These are phyloP conservation scores for Colletotrichum sp. DNA, from an alignment of 2,329 filamentous ascomycete genomes.

Conservation along the genomic window DNA sequence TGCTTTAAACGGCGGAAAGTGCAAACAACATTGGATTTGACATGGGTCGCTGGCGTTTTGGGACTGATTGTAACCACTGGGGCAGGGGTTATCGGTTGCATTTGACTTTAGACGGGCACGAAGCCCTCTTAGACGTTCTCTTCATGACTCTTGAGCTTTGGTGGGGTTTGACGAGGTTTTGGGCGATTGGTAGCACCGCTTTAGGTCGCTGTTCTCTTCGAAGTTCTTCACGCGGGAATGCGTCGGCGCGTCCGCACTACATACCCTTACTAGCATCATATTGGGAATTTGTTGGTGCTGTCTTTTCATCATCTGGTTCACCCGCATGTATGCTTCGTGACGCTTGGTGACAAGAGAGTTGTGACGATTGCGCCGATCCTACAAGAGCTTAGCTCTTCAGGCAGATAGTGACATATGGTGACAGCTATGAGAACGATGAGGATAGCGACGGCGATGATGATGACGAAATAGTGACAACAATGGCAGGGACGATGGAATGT, in stretches of 20 bases:
- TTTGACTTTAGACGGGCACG: neutral
- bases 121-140: neutral
- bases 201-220: neutral
- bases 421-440: too few relatives aligned
- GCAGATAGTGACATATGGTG: neutral
- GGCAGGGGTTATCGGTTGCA: neutral
- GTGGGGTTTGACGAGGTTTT: neutral
- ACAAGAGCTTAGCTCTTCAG: neutral
- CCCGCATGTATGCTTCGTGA: neutral
- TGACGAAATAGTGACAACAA: too few relatives aligned
- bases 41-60: neutral
- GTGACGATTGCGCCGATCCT: rapidly evolving
- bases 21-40: neutral
- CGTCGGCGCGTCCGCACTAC: neutral
- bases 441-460: too few relatives aligned
- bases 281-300: neutral
- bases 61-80: neutral
- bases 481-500: too few relatives aligned
- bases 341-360: neutral
- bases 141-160: neutral
- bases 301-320: neutral
- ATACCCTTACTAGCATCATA: neutral
- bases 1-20: neutral
- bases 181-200: neutral
- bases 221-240: neutral